Conservation (phyloP, 176 grass and related monocot species). For the Zoysia japonica region DNA sequence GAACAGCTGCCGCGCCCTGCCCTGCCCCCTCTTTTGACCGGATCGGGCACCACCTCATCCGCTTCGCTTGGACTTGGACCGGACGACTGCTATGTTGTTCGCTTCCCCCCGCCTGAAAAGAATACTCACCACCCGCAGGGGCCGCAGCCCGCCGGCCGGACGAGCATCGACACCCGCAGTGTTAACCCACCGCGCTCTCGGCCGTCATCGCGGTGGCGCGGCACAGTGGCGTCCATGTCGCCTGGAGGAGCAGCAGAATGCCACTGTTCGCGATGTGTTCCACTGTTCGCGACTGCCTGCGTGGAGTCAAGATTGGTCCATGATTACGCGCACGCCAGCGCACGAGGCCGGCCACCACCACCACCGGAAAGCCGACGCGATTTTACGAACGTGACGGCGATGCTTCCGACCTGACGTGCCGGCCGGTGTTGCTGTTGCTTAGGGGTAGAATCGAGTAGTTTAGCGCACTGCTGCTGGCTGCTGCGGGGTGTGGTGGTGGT, state of each 20-base stretch:
- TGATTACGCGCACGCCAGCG: not conserved
- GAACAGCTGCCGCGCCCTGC: too few species aligned
- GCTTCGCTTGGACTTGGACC: too few species aligned
- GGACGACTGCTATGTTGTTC: too few species aligned
- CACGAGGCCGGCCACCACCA: not conserved
- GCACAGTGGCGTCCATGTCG: not conserved
- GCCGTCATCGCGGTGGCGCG: not conserved
- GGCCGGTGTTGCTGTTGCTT: not conserved
- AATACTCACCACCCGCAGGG: too few species aligned
- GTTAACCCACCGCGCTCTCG: not conserved
- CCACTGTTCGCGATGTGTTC: not conserved
- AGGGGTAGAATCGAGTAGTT: not conserved
- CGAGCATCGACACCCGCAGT: too few species aligned
- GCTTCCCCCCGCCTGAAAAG: too few species aligned
- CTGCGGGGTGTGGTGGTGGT: too few species aligned
- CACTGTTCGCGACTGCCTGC: not conserved
- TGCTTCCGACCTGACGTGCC: not conserved
- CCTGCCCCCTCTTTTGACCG: too few species aligned
- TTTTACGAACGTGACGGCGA: not conserved
- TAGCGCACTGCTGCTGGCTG: not conserved
- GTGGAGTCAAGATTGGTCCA: constrained; percentile 11
- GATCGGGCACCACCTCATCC: too few species aligned
- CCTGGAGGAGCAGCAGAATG: not conserved
- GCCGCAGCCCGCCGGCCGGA: too few species aligned
- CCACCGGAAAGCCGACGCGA: not conserved